Evolutionary conservation across 805 yeast species (phyloP).

Genomic region (Hanseniaspora valbyensis): DNA sequence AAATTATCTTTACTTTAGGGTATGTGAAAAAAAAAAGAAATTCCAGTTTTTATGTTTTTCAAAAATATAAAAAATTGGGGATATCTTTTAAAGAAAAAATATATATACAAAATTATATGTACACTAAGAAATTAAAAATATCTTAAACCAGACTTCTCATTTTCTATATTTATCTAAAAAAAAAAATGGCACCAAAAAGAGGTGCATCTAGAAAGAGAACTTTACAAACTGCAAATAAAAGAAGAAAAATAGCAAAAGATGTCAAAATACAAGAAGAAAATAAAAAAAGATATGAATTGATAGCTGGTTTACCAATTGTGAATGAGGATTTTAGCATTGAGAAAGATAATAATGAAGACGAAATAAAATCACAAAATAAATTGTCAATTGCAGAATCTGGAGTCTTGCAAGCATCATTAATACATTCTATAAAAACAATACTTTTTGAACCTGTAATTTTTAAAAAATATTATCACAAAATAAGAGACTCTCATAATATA

Average conservation of each 20-base stretch:
- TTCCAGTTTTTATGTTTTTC: neutral
- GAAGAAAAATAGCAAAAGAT: neutral
- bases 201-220: neutral
- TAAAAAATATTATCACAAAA: slow-evolving; percentile 13
- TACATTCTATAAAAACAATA: slow-evolving; percentile 5
- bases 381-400: slow-evolving; percentile 8
- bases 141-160: neutral
- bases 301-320: neutral
- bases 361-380: neutral
- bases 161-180: too few relatives aligned
- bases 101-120: too few relatives aligned
- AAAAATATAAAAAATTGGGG: too few relatives aligned
- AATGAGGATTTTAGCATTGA: neutral
- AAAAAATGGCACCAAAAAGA: neutral
- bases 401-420: slow-evolving; percentile 10
- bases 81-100: too few relatives aligned
- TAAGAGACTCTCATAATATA: slow-evolving; percentile 4
- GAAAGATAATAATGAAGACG: neutral
- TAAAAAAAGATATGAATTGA: neutral
- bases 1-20: too few relatives aligned
- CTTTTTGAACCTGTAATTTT: slow-evolving; percentile 9
- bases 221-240: neutral
- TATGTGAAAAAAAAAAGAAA: neutral
- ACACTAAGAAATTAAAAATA: too few relatives aligned
- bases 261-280: neutral